A percentile compares a stretch with the other conserved stretches of the same genome.
These are phyloP conservation scores for Monosporozyma yasuniensis DNA, from an alignment of 805 yeast species.

Conservation along the genomic window DNA sequence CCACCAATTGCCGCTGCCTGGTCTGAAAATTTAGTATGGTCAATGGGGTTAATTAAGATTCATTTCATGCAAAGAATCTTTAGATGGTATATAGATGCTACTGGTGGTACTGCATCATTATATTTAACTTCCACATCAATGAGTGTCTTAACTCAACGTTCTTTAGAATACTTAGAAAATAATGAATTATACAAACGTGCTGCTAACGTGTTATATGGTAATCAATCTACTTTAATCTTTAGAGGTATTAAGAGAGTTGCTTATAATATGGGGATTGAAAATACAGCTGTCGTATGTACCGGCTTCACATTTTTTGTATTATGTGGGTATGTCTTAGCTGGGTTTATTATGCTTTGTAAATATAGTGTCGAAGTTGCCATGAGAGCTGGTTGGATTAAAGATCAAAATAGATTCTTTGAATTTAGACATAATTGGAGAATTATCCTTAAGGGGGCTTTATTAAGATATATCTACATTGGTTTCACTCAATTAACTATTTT, in stretches of 20 bases:
- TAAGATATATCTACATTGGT: conserved; percentile 74
- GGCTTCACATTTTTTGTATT: conserved; percentile 79
- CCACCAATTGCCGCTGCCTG: conserved; percentile 95
- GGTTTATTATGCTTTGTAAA: conserved; percentile 48
- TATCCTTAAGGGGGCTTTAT: conserved; percentile 67
- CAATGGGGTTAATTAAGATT: conserved; percentile 81
- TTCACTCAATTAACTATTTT: conserved; percentile 72
- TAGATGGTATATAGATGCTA: conserved; percentile 78
- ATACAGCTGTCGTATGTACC: conserved; percentile 72
- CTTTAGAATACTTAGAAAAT: conserved; percentile 19
- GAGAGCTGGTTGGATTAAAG: conserved; percentile 40
- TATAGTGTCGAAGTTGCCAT: conserved; percentile 40
- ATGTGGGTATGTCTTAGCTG: conserved; percentile 68
- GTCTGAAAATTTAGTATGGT: conserved; percentile 91
- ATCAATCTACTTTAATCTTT: conserved; percentile 51
- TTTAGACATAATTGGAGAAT: conserved; percentile 48
- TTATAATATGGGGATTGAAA: conserved; percentile 66
- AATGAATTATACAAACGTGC: conserved; percentile 32
- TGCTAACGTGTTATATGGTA: conserved; percentile 38
- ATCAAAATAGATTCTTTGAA: conserved; percentile 36
- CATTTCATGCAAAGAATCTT: conserved; percentile 77
- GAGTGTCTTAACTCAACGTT: conserved; percentile 65
- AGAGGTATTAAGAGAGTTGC: conserved; percentile 87
- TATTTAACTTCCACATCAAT: conserved; percentile 54
- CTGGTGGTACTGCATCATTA: conserved; percentile 80